phyloP scores from a whole-genome alignment of 2,329 filamentous ascomycete genomes.

The Aspergillus sp. region DNA sequence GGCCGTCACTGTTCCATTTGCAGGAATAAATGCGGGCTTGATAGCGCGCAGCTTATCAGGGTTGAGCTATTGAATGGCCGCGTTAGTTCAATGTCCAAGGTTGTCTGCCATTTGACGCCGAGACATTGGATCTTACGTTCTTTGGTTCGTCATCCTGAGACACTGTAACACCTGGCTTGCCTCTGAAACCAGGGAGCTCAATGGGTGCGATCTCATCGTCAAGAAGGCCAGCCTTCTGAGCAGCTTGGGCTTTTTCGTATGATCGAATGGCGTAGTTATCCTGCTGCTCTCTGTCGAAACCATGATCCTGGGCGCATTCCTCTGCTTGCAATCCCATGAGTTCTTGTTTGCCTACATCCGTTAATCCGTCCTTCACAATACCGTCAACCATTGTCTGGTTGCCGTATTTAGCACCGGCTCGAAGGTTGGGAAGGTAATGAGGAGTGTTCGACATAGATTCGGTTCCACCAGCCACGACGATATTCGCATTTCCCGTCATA shows the following conservation, averaged over 20 bases:
- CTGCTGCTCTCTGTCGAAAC: slow-evolving; percentile 78
- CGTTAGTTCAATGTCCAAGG: not conserved
- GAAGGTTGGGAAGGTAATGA: slow-evolving; percentile 87
- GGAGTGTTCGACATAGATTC: slow-evolving; percentile 99
- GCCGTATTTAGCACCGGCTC: slow-evolving; percentile 89
- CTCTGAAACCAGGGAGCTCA: slow-evolving; percentile 81
- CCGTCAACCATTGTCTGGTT: slow-evolving; percentile 87
- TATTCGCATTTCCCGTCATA: slow-evolving; percentile 89
- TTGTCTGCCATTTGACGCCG: not conserved
- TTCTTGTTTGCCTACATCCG: slow-evolving; percentile 85
- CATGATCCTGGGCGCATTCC: slow-evolving; percentile 84
- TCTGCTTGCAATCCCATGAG: slow-evolving; percentile 95
- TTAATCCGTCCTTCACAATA: slow-evolving; percentile 90
- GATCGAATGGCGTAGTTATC: slow-evolving; percentile 94
- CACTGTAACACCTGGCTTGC: slow-evolving; percentile 80
- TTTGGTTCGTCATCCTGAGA: slow-evolving; percentile 93
- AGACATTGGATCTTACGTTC: slow-evolving; percentile 58
- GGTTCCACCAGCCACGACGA: slow-evolving; percentile 89
- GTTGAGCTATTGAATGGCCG: slow-evolving; percentile 56
- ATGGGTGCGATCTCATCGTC: slow-evolving; percentile 83
- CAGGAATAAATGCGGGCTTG: slow-evolving; percentile 77
- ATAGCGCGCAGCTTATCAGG: slow-evolving; percentile 79
- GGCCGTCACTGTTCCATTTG: slow-evolving; percentile 81
- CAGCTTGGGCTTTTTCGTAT: slow-evolving; percentile 89
- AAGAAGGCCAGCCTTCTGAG: slow-evolving; percentile 79